Percentiles rank a stretch among this genome's conserved stretches.
Evolutionary conservation across 1,284 basidiomycete species (phyloP).

Genomic region (Ustilago sp.): DNA sequence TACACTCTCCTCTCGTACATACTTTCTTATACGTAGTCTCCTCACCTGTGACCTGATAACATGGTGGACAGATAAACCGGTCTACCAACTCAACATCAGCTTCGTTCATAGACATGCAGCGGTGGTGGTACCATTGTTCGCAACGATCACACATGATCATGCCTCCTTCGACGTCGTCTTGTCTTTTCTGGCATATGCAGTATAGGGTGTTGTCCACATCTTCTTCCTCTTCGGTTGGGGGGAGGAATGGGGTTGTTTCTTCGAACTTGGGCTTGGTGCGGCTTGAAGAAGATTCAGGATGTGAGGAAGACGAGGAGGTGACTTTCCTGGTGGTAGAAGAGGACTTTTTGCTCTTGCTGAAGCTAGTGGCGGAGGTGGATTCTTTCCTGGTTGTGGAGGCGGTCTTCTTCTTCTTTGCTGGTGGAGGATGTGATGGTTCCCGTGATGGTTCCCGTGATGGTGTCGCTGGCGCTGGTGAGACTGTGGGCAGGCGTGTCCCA

Average conservation of each 20-base stretch:
- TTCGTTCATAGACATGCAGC: constrained; percentile 55
- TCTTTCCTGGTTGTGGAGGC: constrained; percentile 17
- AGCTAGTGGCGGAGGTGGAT: constrained; percentile 4
- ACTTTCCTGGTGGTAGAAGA: constrained; percentile 5
- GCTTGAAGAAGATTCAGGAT: constrained; percentile 1
- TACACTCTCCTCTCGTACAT: constrained; percentile 45
- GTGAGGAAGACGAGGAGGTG: background rate
- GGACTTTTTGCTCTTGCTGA: constrained; percentile 29
- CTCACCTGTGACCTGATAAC: constrained; percentile 39
- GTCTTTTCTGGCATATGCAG: constrained; percentile 50
- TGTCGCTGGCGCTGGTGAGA: background rate
- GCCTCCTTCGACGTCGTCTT: constrained; percentile 58
- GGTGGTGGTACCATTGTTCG: constrained; percentile 64
- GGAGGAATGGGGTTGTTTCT: background rate
- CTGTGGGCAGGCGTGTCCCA: background rate
- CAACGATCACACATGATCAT: constrained; percentile 66
- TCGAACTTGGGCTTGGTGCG: constrained; percentile 16
- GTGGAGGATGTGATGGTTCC: background rate
- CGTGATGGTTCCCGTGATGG: background rate
- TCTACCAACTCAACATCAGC: constrained; percentile 57
- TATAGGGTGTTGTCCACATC: constrained; percentile 51
- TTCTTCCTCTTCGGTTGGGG: constrained; percentile 14
- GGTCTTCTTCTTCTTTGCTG: constrained; percentile 37
- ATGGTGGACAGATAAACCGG: constrained; percentile 57
- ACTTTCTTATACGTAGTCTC: constrained; percentile 56